Evolutionary conservation across 169 alveolate genomes (phyloP), one percentile per base, ranked within the genome.

Genomic region (Cyclospora cayetanensis): DNA sequence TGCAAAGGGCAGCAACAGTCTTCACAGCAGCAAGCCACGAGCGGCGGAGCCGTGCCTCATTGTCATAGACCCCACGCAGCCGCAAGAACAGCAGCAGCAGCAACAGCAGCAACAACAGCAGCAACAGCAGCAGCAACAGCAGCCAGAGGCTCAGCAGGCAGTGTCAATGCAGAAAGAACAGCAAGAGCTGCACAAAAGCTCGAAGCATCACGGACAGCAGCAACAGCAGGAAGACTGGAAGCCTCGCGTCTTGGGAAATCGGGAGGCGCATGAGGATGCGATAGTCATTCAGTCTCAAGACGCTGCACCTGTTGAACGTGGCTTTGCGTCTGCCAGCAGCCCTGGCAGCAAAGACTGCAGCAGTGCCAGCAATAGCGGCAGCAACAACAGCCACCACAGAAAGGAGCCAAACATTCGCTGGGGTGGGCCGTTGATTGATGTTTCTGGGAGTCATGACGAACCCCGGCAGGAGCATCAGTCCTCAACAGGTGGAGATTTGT

Each of bases 281-380:
- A 15, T 35, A 5, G 35, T 37, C 43, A 39, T 11, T 37, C 50
- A 55, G 37, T 37, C 52, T 34, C 25, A 27, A 29, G 9, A 11
- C 37, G n/a, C 53, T 41, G 22, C 77, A 4, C 63, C 77, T 18
- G 35, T 39, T 37, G 90, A 50, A 2, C 43, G 77, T 39, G 31
- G 72, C 60, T 80, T 53, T 35, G 35, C 42, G 18, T 37, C 50
- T 55, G 76, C n/a, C 55, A 80, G 90, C 77, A 41, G 46, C 27
- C 34, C 60, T 76, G 34, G 90, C 72, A 35, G n/a, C 66, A 42
- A 37, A 65, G 5, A n/a, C 63, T 29, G 70, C 88, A 46, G 70
- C 90, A 53, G 63, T 1, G 53, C 34, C 76, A 53, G 53, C 76
- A 27, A n/a, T 52, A 35, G 27, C 43, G 68, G 88, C 70, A 27